Base-by-base conservation (phyloP, 108 stramenopile genomes). In the Asterionellopsis glacialis region DNA sequence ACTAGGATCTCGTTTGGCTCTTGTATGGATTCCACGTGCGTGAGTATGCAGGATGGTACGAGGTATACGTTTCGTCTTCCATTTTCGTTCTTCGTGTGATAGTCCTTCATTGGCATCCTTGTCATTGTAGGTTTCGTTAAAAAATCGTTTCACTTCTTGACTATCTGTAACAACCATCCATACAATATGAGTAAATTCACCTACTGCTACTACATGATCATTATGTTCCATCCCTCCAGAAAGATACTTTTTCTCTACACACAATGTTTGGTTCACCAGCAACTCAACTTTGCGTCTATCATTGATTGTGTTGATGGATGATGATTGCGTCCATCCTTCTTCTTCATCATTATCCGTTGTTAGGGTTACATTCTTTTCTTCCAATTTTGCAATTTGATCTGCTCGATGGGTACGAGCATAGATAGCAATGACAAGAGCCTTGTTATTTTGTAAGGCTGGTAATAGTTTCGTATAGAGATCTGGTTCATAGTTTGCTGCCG, bases 111-210 rank as follows among this genome's bases (percentile, higher is more conserved):
- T 33, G 6, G 21, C 21, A 22, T 27, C 53, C 9, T 26, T 5
- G 1, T 11, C 22, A 26, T 23, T 5, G 22, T 27, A 26, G 22
- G 4, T 27, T 9, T 23, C 25, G 15, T 4, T 11, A n/a, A 27
- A 15, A 23, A 15, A 54, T 5, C 5, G 15, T 27, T 54, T 54
- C 2, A 11, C 53, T n/a, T 26, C 22, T 27, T 23, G 22, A 16
- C 58, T 59, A 38, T 67, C 66, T 7, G 58, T 49, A 2, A 67
- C 19, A 9, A 67, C 45, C 57, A 60, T 55, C 66, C 66, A 67
- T 11, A 59, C 58, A 39, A 67, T 39, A 11, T 27, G 53, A 27
- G 22, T 16, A 48, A 48, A 48, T 1, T 48, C 33, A 5, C 33
- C 33, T 7, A 33, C n/a, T n/a, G n/a, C n/a, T n/a, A n/a, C n/a